Evolutionary conservation across 352 stramenopile genomes (phyloP), one percentile per base, ranked within the genome.

Genomic region (Phytophthora pisi): DNA sequence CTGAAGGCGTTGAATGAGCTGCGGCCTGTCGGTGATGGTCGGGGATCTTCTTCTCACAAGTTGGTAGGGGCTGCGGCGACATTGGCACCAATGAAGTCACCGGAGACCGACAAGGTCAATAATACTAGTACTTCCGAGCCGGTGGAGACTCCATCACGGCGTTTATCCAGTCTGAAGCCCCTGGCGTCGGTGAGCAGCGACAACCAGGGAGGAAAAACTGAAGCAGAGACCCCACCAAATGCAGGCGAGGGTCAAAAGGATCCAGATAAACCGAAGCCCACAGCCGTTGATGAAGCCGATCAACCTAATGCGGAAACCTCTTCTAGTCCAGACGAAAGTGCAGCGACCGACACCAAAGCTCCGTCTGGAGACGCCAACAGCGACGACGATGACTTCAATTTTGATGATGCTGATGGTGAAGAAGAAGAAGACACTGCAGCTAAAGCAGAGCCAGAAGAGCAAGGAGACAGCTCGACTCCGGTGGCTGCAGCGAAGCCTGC

Each of bases 301-400:
- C 4, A 23, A 8, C 58, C 18, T 26, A 51, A n/a, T 45, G 47
- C 24, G 15, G 10, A 57, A 7, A 24, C 18, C 6, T 20, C 50
- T 23, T 26, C 24, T 11, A 3, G 5, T 42, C 28, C 47, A 54
- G 53, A 49, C 11, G 42, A 56, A 54, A 45, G 20, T 15, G 49
- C 15, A 38, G 34, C 15, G 7, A 24, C 24, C 3, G 20, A 4
- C 6, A 57, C 11, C 10, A 53, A 57, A 20, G 15, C n/a, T 50
- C 30, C 13, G n/a, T 4, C 5, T 51, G 47, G 13, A 53, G 51
- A 57, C 10, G 47, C 43, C 16, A 20, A 67, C 38, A 73, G 64
- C 31, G 64, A 73, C 9, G 52, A 55, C 4, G 60, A 73, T 28
- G 59, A 66, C 9, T 74, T 74, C 5, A 61, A 74, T 61, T 70